Evolutionary conservation across 2,329 filamentous ascomycete species (phyloP), one percentile per base, ranked within the genome.

Genomic region (Venturia nashicola): DNA sequence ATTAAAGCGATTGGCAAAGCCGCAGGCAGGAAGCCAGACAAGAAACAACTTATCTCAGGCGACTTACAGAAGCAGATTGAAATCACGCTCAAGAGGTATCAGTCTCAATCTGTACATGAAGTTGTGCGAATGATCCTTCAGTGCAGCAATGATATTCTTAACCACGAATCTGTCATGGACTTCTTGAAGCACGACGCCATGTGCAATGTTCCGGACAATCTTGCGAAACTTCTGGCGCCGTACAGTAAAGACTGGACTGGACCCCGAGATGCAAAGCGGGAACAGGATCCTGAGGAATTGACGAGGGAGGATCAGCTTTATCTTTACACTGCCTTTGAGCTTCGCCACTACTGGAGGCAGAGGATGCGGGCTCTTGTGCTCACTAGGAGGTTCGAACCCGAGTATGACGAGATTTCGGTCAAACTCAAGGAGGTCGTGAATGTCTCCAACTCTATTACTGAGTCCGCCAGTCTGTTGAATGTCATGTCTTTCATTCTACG

Each of bases 311-410:
- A 99, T 77, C 93, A 97, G 76, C 89, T 99, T 64, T 99, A 92
- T 73, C 80, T 99, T 34, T 90, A 88, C 73, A 97, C 94, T 5
- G 90, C 93, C 1, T 97, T 89, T 71, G 94, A 99, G 74, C 79
- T 97, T 68, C 91, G 96, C 69, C 92, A 97, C 74, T 99, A 99
- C 78, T 99, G 94, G 94, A 97, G 96, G 81, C 91, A 90, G 66
- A 87, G 94, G 74, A 97, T 97, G 87, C 85, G 94, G 69, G 94
- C 94, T 44, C 82, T 99, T 68, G 83, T 87, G 2, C 79, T 97
- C 68, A 97, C 91, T 5, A 86, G 87, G 70, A 92, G 83, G 61
- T 97, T 84, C 70, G 93, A 97, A 75, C 66, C 78, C 5, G 94
- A 99, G 69, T 99, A 97, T 72, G 92, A 97, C 68, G 90, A 97